Conservation (phyloP, 208 protist species). For the Zelonia costaricensis region DNA sequence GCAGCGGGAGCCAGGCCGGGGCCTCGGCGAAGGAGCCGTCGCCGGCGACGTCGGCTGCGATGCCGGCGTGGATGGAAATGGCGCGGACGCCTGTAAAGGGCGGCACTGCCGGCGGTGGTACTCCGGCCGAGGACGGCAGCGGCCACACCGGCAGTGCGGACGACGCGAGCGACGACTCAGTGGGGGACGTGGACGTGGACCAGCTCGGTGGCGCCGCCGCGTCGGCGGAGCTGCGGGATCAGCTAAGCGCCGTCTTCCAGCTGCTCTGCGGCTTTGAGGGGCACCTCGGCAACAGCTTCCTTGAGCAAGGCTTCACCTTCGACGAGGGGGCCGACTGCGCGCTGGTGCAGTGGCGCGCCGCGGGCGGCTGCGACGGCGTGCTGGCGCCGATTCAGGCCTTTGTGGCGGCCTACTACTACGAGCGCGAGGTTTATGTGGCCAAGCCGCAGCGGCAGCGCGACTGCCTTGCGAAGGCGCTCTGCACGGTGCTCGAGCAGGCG, state of each 20-base stretch:
- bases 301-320: conserved; percentile 77
- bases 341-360: conserved; percentile 59
- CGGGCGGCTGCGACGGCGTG: conserved; percentile 62
- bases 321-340: conserved; percentile 57
- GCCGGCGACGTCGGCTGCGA: not conserved
- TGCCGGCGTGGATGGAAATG: too few species aligned
- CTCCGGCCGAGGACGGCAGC: not conserved
- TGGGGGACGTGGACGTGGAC: conserved; percentile 5
- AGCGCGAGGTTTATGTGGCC: conserved; percentile 54
- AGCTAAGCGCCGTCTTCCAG: conserved; percentile 38
- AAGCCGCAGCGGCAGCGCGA: conserved; percentile 49
- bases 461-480: conserved; percentile 54
- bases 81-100: too few species aligned
- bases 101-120: not conserved
- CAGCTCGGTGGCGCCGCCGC: conserved; percentile 6
- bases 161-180: conserved; percentile 6
- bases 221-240: conserved; percentile 24
- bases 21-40: not conserved
- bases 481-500: conserved; percentile 49
- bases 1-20: not conserved
- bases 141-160: not conserved
- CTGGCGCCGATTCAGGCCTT: conserved; percentile 73
- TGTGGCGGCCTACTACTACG: conserved; percentile 65
- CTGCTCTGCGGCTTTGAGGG: conserved; percentile 44
- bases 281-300: conserved; percentile 30